A percentile compares a stretch with the other conserved stretches of the same genome.
phyloP scores from a whole-genome alignment of 441 rosid species.

The Sinapis alba region DNA sequence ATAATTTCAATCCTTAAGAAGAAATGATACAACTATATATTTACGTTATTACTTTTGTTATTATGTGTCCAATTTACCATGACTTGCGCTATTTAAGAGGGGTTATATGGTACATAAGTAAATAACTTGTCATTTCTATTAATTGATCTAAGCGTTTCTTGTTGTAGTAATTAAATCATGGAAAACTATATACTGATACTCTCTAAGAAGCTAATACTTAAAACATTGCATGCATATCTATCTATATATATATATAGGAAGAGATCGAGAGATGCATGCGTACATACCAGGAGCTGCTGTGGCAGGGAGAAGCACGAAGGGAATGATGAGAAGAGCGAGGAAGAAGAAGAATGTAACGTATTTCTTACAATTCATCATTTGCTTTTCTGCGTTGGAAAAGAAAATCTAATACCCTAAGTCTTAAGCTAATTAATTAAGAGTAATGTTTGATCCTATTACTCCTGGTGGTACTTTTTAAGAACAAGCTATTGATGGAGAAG shows the following conservation, averaged over 20 bases:
- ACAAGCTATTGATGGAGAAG: background rate
- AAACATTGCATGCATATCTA: background rate
- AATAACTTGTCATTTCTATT: background rate
- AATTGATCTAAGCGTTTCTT: background rate
- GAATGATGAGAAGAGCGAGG: background rate
- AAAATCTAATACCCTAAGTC: background rate
- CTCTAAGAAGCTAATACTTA: background rate
- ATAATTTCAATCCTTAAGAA: background rate
- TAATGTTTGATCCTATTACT: background rate
- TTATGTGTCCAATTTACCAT: background rate
- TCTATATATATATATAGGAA: background rate
- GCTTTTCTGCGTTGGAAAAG: background rate
- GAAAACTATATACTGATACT: background rate
- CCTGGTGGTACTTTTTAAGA: background rate
- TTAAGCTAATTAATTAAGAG: background rate
- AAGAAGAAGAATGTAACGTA: background rate
- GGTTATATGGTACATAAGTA: background rate
- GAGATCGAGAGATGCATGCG: conserved; percentile 6
- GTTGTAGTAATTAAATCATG: background rate
- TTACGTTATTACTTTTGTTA: background rate
- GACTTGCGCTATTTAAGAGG: background rate
- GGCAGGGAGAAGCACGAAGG: conserved; percentile 16
- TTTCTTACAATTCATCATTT: background rate
- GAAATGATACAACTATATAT: background rate
- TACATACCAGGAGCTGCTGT: background rate